Percentiles rank a stretch among this genome's conserved stretches.
Evolutionary conservation across 371 early-diverging fungal genomes (phyloP).

Genomic region (Mucor mucedo): DNA sequence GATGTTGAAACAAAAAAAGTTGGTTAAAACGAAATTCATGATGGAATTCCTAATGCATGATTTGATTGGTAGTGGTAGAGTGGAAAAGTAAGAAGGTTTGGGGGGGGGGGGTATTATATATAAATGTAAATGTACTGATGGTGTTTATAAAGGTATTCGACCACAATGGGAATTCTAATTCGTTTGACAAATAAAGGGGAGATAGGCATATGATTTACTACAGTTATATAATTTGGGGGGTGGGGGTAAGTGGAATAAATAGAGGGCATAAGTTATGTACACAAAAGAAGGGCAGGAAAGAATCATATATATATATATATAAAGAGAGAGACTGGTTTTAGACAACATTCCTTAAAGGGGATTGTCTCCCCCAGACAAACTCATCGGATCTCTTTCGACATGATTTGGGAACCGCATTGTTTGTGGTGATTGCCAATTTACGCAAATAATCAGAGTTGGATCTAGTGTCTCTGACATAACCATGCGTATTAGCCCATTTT

Average conservation of each 20-base stretch:
- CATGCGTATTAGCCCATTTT: conserved; percentile 17
- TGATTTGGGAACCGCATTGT: not conserved
- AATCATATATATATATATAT: not conserved
- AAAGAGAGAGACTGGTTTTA: not conserved
- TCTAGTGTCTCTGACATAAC: conserved; percentile 29
- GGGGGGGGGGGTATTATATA: conserved; percentile 4
- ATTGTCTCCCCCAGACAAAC: conserved; percentile 23
- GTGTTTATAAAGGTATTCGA: conserved; percentile 10
- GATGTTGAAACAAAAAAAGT: conserved; percentile 27
- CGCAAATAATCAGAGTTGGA: conserved; percentile 23
- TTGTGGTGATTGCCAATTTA: conserved; percentile 18
- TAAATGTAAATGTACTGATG: not conserved
- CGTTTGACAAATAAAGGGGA: conserved; percentile 26
- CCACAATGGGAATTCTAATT: conserved; percentile 25
- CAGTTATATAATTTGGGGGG: not conserved
- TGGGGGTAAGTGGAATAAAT: not conserved
- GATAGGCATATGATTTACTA: not conserved
- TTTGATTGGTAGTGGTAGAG: conserved; percentile 34
- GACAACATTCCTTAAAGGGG: conserved; percentile 8
- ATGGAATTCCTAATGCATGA: conserved; percentile 33
- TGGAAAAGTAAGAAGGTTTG: conserved; percentile 25
- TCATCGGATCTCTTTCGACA: conserved; percentile 18
- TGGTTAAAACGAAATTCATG: conserved; percentile 23
- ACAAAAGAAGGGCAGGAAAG: not conserved
- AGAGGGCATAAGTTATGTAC: not conserved